These are phyloP conservation scores for Viridothelium virens DNA, from an alignment of 495 filamentous ascomycete genomes.

Conservation along the genomic window DNA sequence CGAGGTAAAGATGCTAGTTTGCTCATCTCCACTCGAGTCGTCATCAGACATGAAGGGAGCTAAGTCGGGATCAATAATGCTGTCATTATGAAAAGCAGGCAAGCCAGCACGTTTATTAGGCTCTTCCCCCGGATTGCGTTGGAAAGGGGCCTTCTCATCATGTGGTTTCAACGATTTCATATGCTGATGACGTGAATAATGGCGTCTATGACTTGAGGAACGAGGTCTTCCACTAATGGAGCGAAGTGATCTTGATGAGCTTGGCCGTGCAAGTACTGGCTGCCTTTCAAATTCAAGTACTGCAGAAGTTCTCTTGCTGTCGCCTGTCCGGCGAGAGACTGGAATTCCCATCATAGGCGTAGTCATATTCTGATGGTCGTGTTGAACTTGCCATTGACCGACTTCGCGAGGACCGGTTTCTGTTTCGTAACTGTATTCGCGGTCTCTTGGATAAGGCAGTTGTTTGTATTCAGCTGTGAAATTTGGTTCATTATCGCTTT, in stretches of 20 bases:
- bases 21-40: conserved; percentile 84
- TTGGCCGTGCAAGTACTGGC: conserved; percentile 64
- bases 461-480: not conserved
- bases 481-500: conserved; percentile 59
- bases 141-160: conserved; percentile 83
- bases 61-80: conserved; percentile 94
- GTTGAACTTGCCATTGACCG: conserved; percentile 3
- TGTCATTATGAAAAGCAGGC: conserved; percentile 92
- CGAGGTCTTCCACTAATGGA: conserved; percentile 61
- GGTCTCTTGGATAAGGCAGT: not conserved
- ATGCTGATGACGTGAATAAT: conserved; percentile 78
- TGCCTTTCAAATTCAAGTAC: conserved; percentile 84
- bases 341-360: conserved; percentile 39
- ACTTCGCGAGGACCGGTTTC: not conserved
- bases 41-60: conserved; percentile 94
- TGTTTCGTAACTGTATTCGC: not conserved
- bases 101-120: conserved; percentile 56
- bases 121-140: conserved; percentile 61
- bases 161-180: conserved; percentile 54
- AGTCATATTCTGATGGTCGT: conserved; percentile 25
- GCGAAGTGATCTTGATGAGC: conserved; percentile 88
- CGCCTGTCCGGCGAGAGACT: conserved; percentile 66
- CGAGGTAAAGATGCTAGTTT: conserved; percentile 74
- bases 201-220: conserved; percentile 67
- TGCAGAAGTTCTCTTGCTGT: conserved; percentile 72